A percentile compares a stretch with the other conserved stretches of the same genome.
These are phyloP conservation scores for Ganoderma boninense DNA, from an alignment of 1,284 basidiomycete genomes.

Conservation along the genomic window DNA sequence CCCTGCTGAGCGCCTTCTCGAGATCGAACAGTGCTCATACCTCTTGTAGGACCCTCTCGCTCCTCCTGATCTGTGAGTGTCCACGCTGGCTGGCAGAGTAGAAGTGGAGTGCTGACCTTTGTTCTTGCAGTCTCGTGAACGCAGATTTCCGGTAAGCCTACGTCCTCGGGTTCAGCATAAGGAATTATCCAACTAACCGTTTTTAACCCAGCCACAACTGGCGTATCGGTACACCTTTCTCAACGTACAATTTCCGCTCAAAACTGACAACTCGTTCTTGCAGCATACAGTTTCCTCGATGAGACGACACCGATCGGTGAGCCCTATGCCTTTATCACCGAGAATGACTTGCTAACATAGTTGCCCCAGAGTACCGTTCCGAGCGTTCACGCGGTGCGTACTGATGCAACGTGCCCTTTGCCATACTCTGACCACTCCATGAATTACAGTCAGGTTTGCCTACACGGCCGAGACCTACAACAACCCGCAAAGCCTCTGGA, in stretches of 20 bases:
- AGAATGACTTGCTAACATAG: neutral
- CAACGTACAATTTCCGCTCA: neutral
- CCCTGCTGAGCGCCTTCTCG: too few relatives aligned
- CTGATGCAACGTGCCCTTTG: neutral
- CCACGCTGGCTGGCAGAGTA: neutral
- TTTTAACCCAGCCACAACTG: conserved; percentile 53
- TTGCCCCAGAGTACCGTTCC: conserved; percentile 40
- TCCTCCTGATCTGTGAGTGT: conserved; percentile 61
- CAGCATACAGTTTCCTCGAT: conserved; percentile 40
- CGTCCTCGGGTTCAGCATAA: neutral
- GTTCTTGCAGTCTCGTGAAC: conserved; percentile 52
- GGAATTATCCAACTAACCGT: neutral
- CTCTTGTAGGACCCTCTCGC: conserved; percentile 60
- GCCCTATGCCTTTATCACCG: neutral
- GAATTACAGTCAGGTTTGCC: conserved; percentile 56
- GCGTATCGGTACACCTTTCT: conserved; percentile 49
- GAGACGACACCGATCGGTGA: conserved; percentile 39
- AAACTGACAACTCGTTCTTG: neutral
- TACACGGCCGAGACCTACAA: conserved; percentile 72
- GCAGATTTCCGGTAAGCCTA: conserved; percentile 54
- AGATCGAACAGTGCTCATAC: neutral
- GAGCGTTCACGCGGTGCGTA: conserved; percentile 45
- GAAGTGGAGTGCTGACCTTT: neutral
- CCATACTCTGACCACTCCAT: neutral
- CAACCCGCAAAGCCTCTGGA: conserved; percentile 69